These are phyloP conservation scores for Fusarium agapanthi DNA, from an alignment of 2,329 filamentous ascomycete genomes.

Conservation along the genomic window DNA sequence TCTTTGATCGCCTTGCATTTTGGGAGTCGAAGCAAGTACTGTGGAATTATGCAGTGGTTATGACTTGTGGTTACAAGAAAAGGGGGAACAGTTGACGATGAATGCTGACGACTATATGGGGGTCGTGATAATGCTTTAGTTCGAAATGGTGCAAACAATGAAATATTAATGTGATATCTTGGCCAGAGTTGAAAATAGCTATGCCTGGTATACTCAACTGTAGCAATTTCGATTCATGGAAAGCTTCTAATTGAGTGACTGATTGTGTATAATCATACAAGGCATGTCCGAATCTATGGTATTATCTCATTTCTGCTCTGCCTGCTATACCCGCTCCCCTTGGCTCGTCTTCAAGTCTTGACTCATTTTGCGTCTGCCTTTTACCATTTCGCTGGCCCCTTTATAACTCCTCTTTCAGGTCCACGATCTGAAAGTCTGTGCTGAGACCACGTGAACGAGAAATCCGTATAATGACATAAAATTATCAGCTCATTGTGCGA, in stretches of 20 bases:
- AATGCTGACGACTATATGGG: neutral
- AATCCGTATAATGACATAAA: constrained; percentile 25
- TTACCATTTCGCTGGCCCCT: constrained; percentile 34
- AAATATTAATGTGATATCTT: neutral
- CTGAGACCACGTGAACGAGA: constrained; percentile 3
- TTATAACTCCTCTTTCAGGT: constrained; percentile 32
- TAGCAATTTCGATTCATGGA: neutral
- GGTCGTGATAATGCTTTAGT: neutral
- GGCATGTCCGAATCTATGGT: constrained; percentile 32
- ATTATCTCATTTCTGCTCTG: constrained; percentile 28
- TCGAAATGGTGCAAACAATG: neutral
- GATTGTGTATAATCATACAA: constrained; percentile 28
- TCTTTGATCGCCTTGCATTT: neutral
- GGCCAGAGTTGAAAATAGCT: neutral
- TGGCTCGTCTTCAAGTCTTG: neutral
- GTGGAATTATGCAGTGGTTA: neutral
- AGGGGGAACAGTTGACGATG: neutral
- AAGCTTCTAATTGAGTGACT: neutral
- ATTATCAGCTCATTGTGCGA: neutral
- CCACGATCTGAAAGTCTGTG: constrained; percentile 17
- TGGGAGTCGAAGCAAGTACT: neutral
- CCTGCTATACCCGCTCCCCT: neutral
- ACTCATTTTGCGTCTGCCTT: constrained; percentile 20
- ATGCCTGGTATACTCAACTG: neutral
- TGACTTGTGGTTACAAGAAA: neutral